Evolutionary conservation across 2,329 filamentous ascomycete species (phyloP).

Genomic region (Ascochyta koolunga): DNA sequence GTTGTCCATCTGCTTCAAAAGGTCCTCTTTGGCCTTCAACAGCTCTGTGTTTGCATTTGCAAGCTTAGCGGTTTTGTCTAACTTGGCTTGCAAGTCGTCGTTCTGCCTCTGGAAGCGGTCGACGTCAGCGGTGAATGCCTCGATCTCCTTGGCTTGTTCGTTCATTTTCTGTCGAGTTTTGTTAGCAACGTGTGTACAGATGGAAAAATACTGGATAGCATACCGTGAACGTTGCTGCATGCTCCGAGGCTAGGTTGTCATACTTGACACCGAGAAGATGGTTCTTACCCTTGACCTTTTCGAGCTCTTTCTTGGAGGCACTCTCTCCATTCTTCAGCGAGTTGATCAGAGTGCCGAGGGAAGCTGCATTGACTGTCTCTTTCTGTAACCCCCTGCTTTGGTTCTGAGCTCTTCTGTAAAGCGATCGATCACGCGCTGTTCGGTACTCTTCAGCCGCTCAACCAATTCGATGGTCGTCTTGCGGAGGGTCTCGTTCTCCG

Average conservation of each 20-base stretch:
- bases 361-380: slow-evolving; percentile 24
- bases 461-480: slow-evolving; percentile 20
- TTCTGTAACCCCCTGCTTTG: slow-evolving; percentile 26
- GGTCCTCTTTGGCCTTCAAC: slow-evolving; percentile 7
- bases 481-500: slow-evolving; percentile 25
- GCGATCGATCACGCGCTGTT: slow-evolving; percentile 21
- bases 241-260: slow-evolving; percentile 27
- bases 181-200: not conserved
- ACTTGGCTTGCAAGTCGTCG: slow-evolving; percentile 19
- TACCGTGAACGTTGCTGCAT: slow-evolving; percentile 29
- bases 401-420: slow-evolving; percentile 26
- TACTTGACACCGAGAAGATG: slow-evolving; percentile 28
- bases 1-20: slow-evolving; percentile 6
- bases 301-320: slow-evolving; percentile 21
- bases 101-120: slow-evolving; percentile 21
- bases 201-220: not conserved
- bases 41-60: slow-evolving; percentile 15
- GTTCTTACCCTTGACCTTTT: slow-evolving; percentile 28
- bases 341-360: slow-evolving; percentile 23
- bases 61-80: slow-evolving; percentile 22
- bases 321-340: slow-evolving; percentile 19
- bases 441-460: slow-evolving; percentile 20
- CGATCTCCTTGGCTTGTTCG: slow-evolving; percentile 28
- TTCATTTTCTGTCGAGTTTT: slow-evolving; percentile 11
- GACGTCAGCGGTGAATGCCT: slow-evolving; percentile 19